Percentiles rank a stretch among this genome's conserved stretches.
phyloP scores from a whole-genome alignment of 495 filamentous ascomycete genomes.

The Hyaloscypha finlandica region DNA sequence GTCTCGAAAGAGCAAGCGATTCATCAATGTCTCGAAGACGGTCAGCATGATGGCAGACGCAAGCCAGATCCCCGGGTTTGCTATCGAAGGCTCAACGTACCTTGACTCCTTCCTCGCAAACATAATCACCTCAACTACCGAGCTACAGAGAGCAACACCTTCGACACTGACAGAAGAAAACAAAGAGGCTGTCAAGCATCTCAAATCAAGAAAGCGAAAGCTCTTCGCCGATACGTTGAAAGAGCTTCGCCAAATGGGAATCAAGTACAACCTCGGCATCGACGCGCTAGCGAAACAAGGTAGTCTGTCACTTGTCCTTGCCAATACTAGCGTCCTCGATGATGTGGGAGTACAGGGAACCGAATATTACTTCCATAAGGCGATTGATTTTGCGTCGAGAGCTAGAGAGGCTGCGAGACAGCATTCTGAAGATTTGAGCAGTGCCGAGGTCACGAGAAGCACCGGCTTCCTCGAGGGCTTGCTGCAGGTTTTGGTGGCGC shows the following conservation, averaged over 20 bases:
- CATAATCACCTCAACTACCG: slow-evolving; percentile 65
- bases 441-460: slow-evolving; percentile 73
- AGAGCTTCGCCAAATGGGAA: slow-evolving; percentile 80
- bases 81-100: slow-evolving; percentile 58
- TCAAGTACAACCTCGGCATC: slow-evolving; percentile 74
- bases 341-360: slow-evolving; percentile 39
- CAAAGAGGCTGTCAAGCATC: slow-evolving; percentile 75
- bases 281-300: slow-evolving; percentile 70
- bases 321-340: slow-evolving; percentile 44
- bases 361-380: slow-evolving; percentile 77
- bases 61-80: slow-evolving; percentile 50
- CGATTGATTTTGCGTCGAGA: slow-evolving; percentile 68
- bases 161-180: slow-evolving; percentile 76
- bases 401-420: slow-evolving; percentile 64
- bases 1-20: slow-evolving; percentile 61
- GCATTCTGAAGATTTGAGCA: slow-evolving; percentile 81
- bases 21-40: slow-evolving; percentile 68
- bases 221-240: slow-evolving; percentile 86
- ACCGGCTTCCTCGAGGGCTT: slow-evolving; percentile 82
- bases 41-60: slow-evolving; percentile 61
- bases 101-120: slow-evolving; percentile 67
- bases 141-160: slow-evolving; percentile 81
- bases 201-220: slow-evolving; percentile 88
- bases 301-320: slow-evolving; percentile 67
- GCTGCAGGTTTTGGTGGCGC: slow-evolving; percentile 64